A percentile compares a stretch with the other conserved stretches of the same genome.
phyloP scores from a whole-genome alignment of 768 basidiomycete species.

The Dentipellis sp. region DNA sequence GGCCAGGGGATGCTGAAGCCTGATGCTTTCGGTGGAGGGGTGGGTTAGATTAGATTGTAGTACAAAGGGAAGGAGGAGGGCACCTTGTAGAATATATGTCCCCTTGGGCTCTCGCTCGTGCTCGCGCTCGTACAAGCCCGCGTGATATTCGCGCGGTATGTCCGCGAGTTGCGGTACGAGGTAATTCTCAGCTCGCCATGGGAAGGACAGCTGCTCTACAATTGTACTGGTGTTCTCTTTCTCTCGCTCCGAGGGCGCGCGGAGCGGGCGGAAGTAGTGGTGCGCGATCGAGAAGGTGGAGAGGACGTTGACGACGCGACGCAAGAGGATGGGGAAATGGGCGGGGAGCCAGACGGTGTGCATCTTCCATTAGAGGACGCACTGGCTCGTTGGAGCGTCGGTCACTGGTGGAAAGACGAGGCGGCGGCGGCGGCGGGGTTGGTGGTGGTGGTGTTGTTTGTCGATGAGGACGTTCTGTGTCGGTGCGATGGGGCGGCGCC shows the following conservation, averaged over 20 bases:
- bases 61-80: background rate
- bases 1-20: conserved; percentile 2
- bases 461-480: too few species aligned
- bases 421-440: too few species aligned
- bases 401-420: too few species aligned
- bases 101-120: background rate
- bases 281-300: conserved; percentile 63
- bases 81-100: background rate
- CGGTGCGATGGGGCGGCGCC: too few species aligned
- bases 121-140: background rate
- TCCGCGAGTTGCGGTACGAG: background rate
- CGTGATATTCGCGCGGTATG: background rate
- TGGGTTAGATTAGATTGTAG: background rate
- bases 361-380: conserved; percentile 23
- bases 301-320: conserved; percentile 57
- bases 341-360: conserved; percentile 41
- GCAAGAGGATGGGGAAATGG: conserved; percentile 52
- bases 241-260: background rate
- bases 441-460: too few species aligned
- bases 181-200: background rate
- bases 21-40: background rate
- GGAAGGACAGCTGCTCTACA: background rate
- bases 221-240: background rate
- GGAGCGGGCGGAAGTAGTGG: conserved; percentile 40
- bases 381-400: too few species aligned